Percentiles rank a stretch among this genome's conserved stretches.
Conservation (phyloP, 352 stramenopile species). For the Phytophthora pini region DNA sequence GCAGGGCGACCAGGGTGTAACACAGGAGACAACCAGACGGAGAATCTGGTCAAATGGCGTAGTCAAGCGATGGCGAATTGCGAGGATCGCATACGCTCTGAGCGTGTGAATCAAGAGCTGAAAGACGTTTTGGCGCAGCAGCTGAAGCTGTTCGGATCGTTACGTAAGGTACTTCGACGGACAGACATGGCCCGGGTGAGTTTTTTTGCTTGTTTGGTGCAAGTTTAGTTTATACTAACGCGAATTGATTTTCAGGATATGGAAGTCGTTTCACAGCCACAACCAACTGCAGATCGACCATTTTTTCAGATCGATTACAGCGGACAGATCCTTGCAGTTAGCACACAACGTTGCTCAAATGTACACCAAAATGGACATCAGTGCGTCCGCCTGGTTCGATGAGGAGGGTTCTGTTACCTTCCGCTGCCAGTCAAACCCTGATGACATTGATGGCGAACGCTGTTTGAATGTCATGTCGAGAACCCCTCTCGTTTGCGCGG, state of each 20-base stretch:
- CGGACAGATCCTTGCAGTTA: background rate
- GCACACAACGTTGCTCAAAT: background rate
- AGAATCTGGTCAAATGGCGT: background rate
- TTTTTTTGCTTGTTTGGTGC: background rate
- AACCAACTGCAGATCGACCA: background rate
- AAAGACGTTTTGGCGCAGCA: background rate
- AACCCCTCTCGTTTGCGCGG: too few species aligned
- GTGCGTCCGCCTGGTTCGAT: too few species aligned
- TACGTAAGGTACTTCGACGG: background rate
- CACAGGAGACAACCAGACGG: background rate
- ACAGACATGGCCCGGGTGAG: background rate
- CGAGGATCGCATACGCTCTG: background rate
- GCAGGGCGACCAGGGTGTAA: background rate
- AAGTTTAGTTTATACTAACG: background rate
- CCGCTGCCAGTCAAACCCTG: too few species aligned
- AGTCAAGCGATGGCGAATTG: background rate
- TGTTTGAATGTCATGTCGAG: too few species aligned
- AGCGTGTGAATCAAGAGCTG: background rate
- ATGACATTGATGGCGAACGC: too few species aligned
- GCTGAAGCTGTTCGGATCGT: background rate
- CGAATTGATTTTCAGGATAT: background rate
- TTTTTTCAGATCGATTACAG: background rate
- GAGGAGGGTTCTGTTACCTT: too few species aligned
- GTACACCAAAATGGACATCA: background rate
- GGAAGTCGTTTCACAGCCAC: background rate